Evolutionary conservation across 768 basidiomycete genomes (phyloP), one percentile per base, ranked within the genome.

Genomic region (Suillus brevipes): DNA sequence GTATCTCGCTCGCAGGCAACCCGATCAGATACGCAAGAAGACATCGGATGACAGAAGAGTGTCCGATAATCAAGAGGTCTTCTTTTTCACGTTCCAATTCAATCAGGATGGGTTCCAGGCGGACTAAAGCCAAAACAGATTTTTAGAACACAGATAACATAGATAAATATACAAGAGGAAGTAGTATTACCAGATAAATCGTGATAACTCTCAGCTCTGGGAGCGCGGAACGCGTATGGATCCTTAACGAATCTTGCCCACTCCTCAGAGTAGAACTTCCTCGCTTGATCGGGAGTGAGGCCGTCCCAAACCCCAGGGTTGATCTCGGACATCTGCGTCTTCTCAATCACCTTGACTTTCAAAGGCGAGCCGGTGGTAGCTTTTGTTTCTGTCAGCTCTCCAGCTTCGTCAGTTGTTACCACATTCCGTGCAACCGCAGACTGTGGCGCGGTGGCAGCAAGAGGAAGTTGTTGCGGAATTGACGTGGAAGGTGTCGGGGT

Each of bases 301-400:
- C 97, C 97, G 75, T 99, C 97, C 95, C 96, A 97, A 20, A 99
- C 89, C 8, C 91, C 97, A 60, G 96, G 97, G 72, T 99, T 99
- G 73, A 99, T 97, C 80, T 99, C 97, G 60, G 89, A 83, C 96
- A 99, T 98, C 77, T 96, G 95, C 0, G 91, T 87, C 72, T 97
- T 98, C 79, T 99, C 95, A 55, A 95, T 85, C 37, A 99, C 94
- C 74, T 91, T 95, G 75, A 94, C 86, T 60, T 83, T 85, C 49
- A 81, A 68, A 23, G 72, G 75, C 9, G 77, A 64, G 5, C 63
- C 59, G 42, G 56, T 7, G 1, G 66, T 61, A 7, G 64, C 66
- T 60, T 65, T 66, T 38, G 25, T 42, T 31, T 57, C 28, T 14
- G 28, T 67, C 49, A 62, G 38, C 20, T 64, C 37, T 0, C 43